A percentile compares a stretch with the other conserved stretches of the same genome.
phyloP scores from a whole-genome alignment of 257 asterid species.

The Jacaranda mimosifolia region DNA sequence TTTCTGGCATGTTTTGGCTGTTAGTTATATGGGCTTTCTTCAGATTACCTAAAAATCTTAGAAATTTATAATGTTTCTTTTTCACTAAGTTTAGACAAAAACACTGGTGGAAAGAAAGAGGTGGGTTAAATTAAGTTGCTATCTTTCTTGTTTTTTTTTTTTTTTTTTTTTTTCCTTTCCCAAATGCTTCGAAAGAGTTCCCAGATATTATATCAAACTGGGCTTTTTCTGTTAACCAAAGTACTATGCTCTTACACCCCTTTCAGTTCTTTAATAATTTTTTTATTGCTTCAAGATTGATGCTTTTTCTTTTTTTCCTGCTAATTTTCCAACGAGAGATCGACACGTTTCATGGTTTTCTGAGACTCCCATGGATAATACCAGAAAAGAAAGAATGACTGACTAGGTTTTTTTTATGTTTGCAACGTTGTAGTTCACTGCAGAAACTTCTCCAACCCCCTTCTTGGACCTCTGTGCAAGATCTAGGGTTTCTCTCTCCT shows the following conservation, averaged over 20 bases:
- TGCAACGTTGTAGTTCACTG: conserved; percentile 30
- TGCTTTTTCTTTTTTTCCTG: conserved; percentile 13
- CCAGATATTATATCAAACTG: neutral
- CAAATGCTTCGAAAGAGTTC: conserved; percentile 6
- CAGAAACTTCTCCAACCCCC: conserved; percentile 45
- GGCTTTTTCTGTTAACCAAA: conserved; percentile 19
- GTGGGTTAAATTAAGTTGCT: neutral
- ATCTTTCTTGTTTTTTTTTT: neutral
- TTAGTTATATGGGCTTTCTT: conserved; percentile 27
- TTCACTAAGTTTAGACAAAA: no score
- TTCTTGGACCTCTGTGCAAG: conserved; percentile 71
- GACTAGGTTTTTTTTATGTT: conserved; percentile 47
- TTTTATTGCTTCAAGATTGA: conserved; percentile 42
- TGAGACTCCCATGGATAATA: conserved; percentile 32
- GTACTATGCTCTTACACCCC: neutral
- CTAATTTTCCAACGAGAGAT: conserved; percentile 49
- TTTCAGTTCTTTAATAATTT: neutral
- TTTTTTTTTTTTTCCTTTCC: neutral
- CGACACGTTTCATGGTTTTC: conserved; percentile 59
- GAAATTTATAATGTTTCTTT: neutral
- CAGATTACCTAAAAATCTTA: neutral
- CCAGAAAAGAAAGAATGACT: conserved; percentile 39
- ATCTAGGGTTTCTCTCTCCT: conserved; percentile 81
- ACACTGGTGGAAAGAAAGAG: no score
- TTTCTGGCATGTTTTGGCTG: conserved; percentile 16